Evolutionary conservation across 768 basidiomycete genomes (phyloP).

Genomic region (Kwoniella mangroviensis): DNA sequence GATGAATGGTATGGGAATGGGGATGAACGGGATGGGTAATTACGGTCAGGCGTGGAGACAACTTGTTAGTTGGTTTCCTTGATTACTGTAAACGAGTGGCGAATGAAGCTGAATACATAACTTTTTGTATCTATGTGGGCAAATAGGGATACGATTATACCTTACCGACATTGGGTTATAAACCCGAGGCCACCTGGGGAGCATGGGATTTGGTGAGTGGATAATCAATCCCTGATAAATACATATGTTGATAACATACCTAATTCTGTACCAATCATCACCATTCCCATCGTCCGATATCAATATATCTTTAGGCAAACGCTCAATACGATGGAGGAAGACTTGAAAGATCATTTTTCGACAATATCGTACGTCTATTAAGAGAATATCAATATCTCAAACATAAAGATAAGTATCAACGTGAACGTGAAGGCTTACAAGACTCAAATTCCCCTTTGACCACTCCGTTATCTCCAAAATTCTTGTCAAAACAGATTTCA

Average conservation of each 20-base stretch:
- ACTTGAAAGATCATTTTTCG: slow-evolving; percentile 52
- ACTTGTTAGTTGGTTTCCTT: slow-evolving; percentile 7
- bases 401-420: slow-evolving; percentile 4
- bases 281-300: neutral
- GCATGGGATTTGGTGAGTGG: slow-evolving; percentile 51
- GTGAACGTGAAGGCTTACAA: slow-evolving; percentile 15
- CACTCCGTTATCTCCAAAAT: slow-evolving; percentile 3
- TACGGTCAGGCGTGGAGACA: slow-evolving; percentile 29
- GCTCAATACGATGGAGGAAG: slow-evolving; percentile 41
- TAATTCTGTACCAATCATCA: neutral
- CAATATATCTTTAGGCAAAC: slow-evolving; percentile 33
- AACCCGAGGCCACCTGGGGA: slow-evolving; percentile 44
- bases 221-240: too few species aligned
- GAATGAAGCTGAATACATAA: neutral
- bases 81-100: neutral
- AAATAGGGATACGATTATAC: slow-evolving; percentile 50
- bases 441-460: neutral
- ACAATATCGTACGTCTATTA: slow-evolving; percentile 49
- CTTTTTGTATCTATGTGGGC: too few species aligned
- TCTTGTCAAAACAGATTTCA: slow-evolving; percentile 39
- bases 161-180: slow-evolving; percentile 38
- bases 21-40: slow-evolving; percentile 20
- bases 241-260: too few species aligned
- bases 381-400: slow-evolving; percentile 16
- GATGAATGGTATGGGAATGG: slow-evolving; percentile 20